Base-by-base conservation (phyloP, 345 rosid genomes). In the Euphorbia tirucalli region DNA sequence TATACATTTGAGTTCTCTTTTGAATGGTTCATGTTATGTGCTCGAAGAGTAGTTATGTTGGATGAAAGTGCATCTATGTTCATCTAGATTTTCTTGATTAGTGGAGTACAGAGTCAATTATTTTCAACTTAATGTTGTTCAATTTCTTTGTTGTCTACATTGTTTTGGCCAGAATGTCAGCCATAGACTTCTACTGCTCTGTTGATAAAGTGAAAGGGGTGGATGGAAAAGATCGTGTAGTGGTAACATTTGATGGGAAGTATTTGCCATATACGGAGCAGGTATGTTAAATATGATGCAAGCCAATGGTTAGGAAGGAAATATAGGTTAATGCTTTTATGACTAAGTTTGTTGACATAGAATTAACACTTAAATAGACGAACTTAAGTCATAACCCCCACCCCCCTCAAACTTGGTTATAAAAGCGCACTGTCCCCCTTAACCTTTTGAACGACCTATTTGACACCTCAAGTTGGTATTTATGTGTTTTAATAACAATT, bases 181-280 rank as follows among this genome's bases (percentile, higher is more conserved):
- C 97, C 4, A 88, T 93, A 87, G 98, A 93, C 69, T 93, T 90
- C 82, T 87, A 87, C 82, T 91, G 97, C 85, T 91, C 98, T 0
- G 98, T 93, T 13, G 96, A 93, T 85, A 91, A 91, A 83, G 81
- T 87, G 65, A 85, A 84, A 81, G 94, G 92, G 4, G 89, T 84
- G 50, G 96, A 93, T 71, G 98, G 98, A 60, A 89, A 93, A 49
- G 88, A 90, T 46, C 96, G 96, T 0, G 96, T 79, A 4, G 89
- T 91, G 3, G 69, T 93, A 69, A 91, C 98, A 50, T 83, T 93
- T 74, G 97, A 93, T 63, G 97, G 97, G 64, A 93, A 91, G 82
- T 93, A 88, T 83, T 84, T 93, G 70, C 85, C 97, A 19, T 76
- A 87, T 44, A 68, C 79, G 0, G 98, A 91, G 81, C 97, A 91